Conservation (phyloP, 345 rosid genomes). For the Moricandia moricandioides region DNA sequence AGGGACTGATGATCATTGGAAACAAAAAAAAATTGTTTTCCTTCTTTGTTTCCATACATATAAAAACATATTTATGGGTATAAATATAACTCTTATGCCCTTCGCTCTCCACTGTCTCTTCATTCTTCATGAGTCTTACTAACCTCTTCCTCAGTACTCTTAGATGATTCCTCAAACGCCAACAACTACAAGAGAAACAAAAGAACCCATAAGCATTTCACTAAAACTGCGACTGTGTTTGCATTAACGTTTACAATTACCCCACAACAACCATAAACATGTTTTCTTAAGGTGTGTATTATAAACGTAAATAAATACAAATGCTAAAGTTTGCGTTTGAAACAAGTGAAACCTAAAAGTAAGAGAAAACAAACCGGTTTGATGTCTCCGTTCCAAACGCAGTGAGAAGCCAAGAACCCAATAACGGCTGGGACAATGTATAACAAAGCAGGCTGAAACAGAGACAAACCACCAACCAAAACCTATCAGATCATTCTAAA, state of each 20-base stretch:
- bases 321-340: background rate
- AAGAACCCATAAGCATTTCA: background rate
- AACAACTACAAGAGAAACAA: constrained; percentile 52
- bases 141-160: constrained; percentile 37
- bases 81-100: constrained; percentile 12
- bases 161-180: constrained; percentile 79
- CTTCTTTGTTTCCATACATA: constrained; percentile 19
- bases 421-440: constrained; percentile 91
- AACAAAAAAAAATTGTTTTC: constrained; percentile 37
- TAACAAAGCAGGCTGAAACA: constrained; percentile 86
- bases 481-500: background rate
- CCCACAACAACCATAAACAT: no score
- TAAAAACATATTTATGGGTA: background rate
- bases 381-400: constrained; percentile 86
- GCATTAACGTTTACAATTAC: no score
- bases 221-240: background rate
- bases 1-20: constrained; percentile 27
- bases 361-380: constrained; percentile 63
- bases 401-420: constrained; percentile 93
- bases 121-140: constrained; percentile 47
- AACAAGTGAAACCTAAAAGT: background rate
- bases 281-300: no score
- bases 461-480: background rate
- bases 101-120: constrained; percentile 31
- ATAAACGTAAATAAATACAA: no score